Conservation (phyloP, 2,329 filamentous ascomycete genomes). For the Sporothrix protearum region DNA sequence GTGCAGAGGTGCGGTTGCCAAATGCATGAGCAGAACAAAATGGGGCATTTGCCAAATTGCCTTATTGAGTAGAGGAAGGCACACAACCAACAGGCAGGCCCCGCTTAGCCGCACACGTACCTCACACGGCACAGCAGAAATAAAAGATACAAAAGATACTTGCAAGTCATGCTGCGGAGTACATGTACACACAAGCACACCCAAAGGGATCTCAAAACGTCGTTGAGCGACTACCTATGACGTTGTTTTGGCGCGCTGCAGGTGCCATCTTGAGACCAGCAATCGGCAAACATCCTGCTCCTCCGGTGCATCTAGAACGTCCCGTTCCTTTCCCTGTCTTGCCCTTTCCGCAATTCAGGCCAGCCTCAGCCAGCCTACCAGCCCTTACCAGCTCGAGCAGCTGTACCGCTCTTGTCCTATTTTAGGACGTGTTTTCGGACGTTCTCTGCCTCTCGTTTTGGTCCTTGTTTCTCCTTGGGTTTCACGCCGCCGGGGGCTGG, state of each 20-base stretch:
- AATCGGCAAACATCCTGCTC: background rate
- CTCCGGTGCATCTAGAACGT: conserved; percentile 15
- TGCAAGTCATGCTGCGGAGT: too few relatives aligned
- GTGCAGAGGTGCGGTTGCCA: background rate
- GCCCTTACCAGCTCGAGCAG: background rate
- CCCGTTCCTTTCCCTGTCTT: background rate
- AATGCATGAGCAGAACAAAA: background rate
- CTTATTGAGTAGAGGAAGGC: background rate
- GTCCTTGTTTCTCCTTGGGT: conserved; percentile 10
- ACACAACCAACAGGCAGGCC: background rate
- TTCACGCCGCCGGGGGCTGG: background rate
- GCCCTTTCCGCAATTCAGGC: background rate
- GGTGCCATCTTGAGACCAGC: background rate
- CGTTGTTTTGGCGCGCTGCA: conserved; percentile 5
- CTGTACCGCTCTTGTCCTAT: background rate
- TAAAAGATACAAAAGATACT: background rate
- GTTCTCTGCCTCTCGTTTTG: background rate
- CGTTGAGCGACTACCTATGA: background rate
- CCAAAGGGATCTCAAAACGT: background rate
- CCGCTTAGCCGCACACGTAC: background rate
- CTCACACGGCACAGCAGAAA: background rate
- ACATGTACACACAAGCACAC: background rate
- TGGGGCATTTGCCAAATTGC: background rate
- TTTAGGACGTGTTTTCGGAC: background rate
- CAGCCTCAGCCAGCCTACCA: background rate